Percentiles rank a stretch among this genome's conserved stretches.
These are phyloP conservation scores for Geoglossum cookeanum DNA, from an alignment of 2,329 filamentous ascomycete genomes.

Conservation along the genomic window DNA sequence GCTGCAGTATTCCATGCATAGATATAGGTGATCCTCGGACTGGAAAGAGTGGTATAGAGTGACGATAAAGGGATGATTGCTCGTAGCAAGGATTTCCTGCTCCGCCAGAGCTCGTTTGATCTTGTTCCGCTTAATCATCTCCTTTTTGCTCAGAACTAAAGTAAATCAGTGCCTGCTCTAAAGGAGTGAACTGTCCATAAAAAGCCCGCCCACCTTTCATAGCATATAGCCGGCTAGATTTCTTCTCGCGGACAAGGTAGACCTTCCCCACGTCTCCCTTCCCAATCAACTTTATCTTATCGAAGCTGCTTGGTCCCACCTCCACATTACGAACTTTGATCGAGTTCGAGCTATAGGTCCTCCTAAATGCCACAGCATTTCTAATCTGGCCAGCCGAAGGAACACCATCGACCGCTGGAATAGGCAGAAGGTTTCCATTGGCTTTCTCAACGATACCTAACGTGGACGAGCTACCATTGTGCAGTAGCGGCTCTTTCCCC, in stretches of 20 bases:
- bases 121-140: constrained; percentile 99
- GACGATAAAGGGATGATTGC: constrained; percentile 97
- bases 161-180: constrained; percentile 13
- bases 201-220: constrained; percentile 80
- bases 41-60: constrained; percentile 98
- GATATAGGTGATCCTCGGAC: constrained; percentile 91
- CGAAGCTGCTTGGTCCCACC: constrained; percentile 85
- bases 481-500: constrained; percentile 58
- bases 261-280: constrained; percentile 99
- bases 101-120: constrained; percentile 96
- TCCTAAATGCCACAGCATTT: constrained; percentile 55
- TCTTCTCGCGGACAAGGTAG: constrained; percentile 93
- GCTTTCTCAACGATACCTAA: constrained; percentile 32
- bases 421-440: constrained; percentile 12
- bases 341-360: constrained; percentile 97
- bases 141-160: constrained; percentile 91
- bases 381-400: constrained; percentile 46
- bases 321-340: constrained; percentile 98
- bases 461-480: constrained; percentile 32
- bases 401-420: constrained; percentile 33
- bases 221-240: constrained; percentile 82
- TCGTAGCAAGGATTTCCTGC: constrained; percentile 93
- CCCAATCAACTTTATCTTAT: constrained; percentile 98
- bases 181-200: not conserved
- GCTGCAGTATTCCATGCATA: constrained; percentile 99